phyloP scores from a whole-genome alignment of 140 eudicot genomes.

The Senecio squalidus region DNA sequence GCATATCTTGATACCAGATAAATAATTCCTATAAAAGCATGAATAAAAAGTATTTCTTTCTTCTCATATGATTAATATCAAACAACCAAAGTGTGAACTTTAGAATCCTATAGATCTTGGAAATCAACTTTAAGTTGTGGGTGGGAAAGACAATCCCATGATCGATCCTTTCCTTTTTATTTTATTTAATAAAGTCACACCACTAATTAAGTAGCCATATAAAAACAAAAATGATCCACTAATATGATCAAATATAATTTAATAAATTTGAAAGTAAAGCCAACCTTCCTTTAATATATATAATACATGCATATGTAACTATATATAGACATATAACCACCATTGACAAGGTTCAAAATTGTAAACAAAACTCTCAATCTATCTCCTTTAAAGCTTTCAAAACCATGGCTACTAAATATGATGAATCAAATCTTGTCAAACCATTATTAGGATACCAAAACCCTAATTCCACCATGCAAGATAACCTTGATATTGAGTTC shows the following conservation, averaged over 20 bases:
- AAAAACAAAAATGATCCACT: conserved; percentile 27
- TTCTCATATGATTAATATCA: too few relatives aligned
- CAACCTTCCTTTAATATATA: conserved; percentile 11
- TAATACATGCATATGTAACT: background rate
- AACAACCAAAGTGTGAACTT: too few relatives aligned
- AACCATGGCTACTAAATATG: conserved; percentile 20
- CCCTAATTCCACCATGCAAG: conserved; percentile 16
- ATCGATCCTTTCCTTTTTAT: too few relatives aligned
- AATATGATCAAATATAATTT: background rate
- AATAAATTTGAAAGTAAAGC: conserved; percentile 17
- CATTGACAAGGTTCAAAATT: conserved; percentile 1
- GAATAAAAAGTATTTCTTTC: too few relatives aligned
- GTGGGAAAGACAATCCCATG: too few relatives aligned
- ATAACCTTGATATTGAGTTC: conserved; percentile 6
- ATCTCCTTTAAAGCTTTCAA: conserved; percentile 13
- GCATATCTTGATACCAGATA: too few relatives aligned
- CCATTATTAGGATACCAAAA: background rate
- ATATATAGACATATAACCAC: background rate
- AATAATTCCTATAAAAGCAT: too few relatives aligned
- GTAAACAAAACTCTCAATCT: conserved; percentile 11
- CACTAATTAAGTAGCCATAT: conserved; percentile 14
- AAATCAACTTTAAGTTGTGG: too few relatives aligned
- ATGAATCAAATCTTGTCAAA: background rate
- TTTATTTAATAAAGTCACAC: background rate
- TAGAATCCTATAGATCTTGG: too few relatives aligned